Evolutionary conservation across 192 early-diverging fungal genomes (phyloP).

Genomic region (Coemansia sp.): DNA sequence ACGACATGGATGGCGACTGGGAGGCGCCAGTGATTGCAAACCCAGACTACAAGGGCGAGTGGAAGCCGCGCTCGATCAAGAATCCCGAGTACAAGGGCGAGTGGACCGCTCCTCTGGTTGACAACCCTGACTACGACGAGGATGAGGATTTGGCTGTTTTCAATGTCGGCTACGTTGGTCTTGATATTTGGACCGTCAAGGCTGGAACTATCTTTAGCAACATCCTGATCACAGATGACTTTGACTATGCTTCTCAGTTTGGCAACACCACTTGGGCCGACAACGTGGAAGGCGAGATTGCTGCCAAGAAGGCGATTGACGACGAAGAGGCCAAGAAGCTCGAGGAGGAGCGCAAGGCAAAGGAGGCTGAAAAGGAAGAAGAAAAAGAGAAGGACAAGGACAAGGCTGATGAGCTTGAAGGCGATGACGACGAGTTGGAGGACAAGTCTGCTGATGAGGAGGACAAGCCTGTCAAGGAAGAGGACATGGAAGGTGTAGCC

Average conservation of each 20-base stretch:
- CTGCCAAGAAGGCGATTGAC: conserved; percentile 64
- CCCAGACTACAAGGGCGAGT: conserved; percentile 85
- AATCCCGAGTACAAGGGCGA: conserved; percentile 96
- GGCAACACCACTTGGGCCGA: conserved; percentile 68
- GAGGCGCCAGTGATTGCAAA: conserved; percentile 83
- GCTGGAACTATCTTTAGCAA: conserved; percentile 90
- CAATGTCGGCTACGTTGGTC: conserved; percentile 83
- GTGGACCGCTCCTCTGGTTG: conserved; percentile 83
- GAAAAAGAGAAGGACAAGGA: conserved; percentile 25
- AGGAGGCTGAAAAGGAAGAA: conserved; percentile 26
- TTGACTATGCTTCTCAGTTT: conserved; percentile 73
- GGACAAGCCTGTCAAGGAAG: conserved; percentile 9
- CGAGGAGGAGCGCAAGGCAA: conserved; percentile 51
- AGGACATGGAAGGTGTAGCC: conserved; percentile 6
- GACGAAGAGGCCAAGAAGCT: conserved; percentile 49
- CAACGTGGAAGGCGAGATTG: conserved; percentile 66
- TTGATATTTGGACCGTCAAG: conserved; percentile 98
- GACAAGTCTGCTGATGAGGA: conserved; percentile 10
- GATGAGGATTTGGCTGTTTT: conserved; percentile 82
- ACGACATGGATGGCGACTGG: conserved; percentile 97
- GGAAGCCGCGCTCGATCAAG: conserved; percentile 76
- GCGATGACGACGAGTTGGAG: conserved; percentile 2
- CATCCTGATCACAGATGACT: conserved; percentile 85
- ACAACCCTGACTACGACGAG: conserved; percentile 92
- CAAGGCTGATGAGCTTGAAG: conserved; percentile 6